Conservation (phyloP, 768 basidiomycete genomes). For the Trametes maxima region DNA sequence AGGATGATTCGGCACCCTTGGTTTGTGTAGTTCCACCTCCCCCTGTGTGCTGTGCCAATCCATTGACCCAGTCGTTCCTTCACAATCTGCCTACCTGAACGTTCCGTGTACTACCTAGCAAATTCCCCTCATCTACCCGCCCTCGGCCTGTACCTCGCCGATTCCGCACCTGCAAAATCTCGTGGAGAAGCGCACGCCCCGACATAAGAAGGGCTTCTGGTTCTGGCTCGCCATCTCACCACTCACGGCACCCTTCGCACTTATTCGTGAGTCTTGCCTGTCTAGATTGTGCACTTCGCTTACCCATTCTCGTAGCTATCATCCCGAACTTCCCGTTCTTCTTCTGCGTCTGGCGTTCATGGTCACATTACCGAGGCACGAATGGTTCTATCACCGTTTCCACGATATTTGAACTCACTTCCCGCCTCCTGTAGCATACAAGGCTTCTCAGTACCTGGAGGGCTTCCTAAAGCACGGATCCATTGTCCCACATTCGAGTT, state of each 20-base stretch:
- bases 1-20: conserved; percentile 11
- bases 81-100: not conserved
- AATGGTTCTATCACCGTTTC: not conserved
- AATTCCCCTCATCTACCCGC: conserved; percentile 64
- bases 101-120: conserved; percentile 30
- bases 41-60: conserved; percentile 17
- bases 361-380: conserved; percentile 80
- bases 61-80: conserved; percentile 24
- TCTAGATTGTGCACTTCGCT: not conserved
- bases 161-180: conserved; percentile 51
- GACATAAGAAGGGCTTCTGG: conserved; percentile 66
- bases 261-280: conserved; percentile 65
- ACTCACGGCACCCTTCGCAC: conserved; percentile 71
- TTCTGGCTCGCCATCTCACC: conserved; percentile 69
- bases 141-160: conserved; percentile 36
- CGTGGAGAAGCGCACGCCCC: conserved; percentile 57
- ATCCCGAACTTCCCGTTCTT: conserved; percentile 87
- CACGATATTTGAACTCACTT: not conserved
- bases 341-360: conserved; percentile 83
- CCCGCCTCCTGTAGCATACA: conserved; percentile 52
- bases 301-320: conserved; percentile 48
- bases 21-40: conserved; percentile 15
- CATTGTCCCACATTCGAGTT: conserved; percentile 58
- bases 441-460: conserved; percentile 68
- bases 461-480: conserved; percentile 55